These are phyloP conservation scores for Pyrenophora tritici-repentis DNA, from an alignment of 2,329 filamentous ascomycete genomes.

Conservation along the genomic window DNA sequence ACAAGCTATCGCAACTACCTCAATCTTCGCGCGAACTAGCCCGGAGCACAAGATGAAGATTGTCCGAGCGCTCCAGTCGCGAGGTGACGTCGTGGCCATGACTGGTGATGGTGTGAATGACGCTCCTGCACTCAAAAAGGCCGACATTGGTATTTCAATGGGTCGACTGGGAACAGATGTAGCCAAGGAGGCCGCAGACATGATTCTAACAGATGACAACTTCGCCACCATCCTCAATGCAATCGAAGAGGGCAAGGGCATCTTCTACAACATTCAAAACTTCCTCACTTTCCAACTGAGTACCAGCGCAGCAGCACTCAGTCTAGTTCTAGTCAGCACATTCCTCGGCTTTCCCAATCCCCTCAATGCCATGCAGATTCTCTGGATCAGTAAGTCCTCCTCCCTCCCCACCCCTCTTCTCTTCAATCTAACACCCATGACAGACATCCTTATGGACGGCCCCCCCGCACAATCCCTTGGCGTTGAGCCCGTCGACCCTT, in stretches of 20 bases:
- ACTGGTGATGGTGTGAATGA: conserved; percentile 98
- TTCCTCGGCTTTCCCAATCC: conserved; percentile 93
- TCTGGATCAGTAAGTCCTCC: conserved; percentile 89
- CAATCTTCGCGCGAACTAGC: conserved; percentile 93
- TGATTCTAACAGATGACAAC: conserved; percentile 89
- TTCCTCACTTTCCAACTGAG: conserved; percentile 98
- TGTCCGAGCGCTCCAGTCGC: conserved; percentile 83
- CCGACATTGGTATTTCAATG: conserved; percentile 98
- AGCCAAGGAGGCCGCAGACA: conserved; percentile 93
- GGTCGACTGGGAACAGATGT: conserved; percentile 93
- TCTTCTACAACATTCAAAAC: conserved; percentile 99
- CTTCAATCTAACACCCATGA: conserved; percentile 20
- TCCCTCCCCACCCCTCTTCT: neutral
- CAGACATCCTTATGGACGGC: conserved; percentile 99
- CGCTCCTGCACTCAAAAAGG: conserved; percentile 93
- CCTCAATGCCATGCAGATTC: conserved; percentile 98
- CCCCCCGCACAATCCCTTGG: conserved; percentile 96
- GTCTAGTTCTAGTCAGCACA: conserved; percentile 89
- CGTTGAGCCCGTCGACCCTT: conserved; percentile 90
- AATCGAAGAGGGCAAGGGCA: conserved; percentile 98
- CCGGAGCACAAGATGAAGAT: conserved; percentile 99
- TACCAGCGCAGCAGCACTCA: conserved; percentile 91
- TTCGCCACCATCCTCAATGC: conserved; percentile 91
- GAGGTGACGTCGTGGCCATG: conserved; percentile 98
- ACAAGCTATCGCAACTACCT: conserved; percentile 83